Conservation (phyloP, 208 protist species). For the Endotrypanum monterogeii region DNA sequence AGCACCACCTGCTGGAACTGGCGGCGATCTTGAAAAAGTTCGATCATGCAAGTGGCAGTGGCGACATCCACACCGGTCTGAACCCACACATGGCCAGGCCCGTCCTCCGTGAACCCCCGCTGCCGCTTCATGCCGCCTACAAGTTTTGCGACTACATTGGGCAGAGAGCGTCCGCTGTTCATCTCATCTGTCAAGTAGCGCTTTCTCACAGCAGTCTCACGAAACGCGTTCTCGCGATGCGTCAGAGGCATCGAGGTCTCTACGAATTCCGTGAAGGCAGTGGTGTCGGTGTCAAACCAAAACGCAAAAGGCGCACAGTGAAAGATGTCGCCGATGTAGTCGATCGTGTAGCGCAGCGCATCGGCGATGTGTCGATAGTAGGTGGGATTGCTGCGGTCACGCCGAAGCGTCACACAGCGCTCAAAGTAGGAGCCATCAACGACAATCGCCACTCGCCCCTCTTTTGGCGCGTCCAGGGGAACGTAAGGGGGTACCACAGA, state of each 20-base stretch:
- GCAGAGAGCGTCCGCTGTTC: slow-evolving; percentile 68
- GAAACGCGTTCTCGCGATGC: slow-evolving; percentile 61
- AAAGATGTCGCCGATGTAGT: slow-evolving; percentile 86
- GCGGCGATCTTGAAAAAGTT: slow-evolving; percentile 61
- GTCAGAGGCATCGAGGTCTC: slow-evolving; percentile 74
- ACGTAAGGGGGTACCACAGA: slow-evolving; percentile 46
- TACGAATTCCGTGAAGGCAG: slow-evolving; percentile 75
- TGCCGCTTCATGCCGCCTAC: slow-evolving; percentile 82
- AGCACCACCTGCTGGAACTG: slow-evolving; percentile 85
- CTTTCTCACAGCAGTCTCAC: slow-evolving; percentile 54
- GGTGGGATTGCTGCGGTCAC: slow-evolving; percentile 33
- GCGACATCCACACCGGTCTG: slow-evolving; percentile 87
- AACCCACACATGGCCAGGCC: slow-evolving; percentile 81
- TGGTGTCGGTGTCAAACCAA: slow-evolving; percentile 88
- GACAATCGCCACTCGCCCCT: slow-evolving; percentile 69
- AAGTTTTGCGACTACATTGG: slow-evolving; percentile 79
- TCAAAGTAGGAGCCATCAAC: slow-evolving; percentile 91
- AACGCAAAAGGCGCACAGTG: slow-evolving; percentile 67
- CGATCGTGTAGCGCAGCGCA: slow-evolving; percentile 62
- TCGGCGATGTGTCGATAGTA: slow-evolving; percentile 64
- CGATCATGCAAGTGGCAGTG: slow-evolving; percentile 74
- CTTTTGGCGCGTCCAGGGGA: slow-evolving; percentile 22
- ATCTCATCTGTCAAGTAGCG: slow-evolving; percentile 78
- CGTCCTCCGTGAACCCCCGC: slow-evolving; percentile 74
- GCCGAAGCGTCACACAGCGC: slow-evolving; percentile 48